Conservation (phyloP, 2,329 filamentous ascomycete genomes). For the Pestalotiopsis sp. region DNA sequence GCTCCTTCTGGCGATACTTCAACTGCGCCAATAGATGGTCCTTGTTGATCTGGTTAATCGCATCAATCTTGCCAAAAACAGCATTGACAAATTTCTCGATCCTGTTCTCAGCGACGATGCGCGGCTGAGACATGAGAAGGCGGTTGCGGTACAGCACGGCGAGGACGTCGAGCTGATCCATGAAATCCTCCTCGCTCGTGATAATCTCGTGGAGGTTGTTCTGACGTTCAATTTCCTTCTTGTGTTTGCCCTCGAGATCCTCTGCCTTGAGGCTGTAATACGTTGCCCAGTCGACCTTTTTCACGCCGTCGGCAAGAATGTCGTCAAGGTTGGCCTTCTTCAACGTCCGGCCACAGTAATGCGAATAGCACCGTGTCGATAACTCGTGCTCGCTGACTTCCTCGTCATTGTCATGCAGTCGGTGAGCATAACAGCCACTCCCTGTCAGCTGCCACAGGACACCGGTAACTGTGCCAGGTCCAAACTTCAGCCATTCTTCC, state of each 20-base stretch:
- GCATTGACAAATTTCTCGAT: constrained; percentile 78
- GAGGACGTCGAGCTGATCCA: constrained; percentile 86
- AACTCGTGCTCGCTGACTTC: constrained; percentile 46
- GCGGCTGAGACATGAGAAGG: constrained; percentile 71
- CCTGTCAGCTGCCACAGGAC: constrained; percentile 94
- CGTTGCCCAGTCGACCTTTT: constrained; percentile 82
- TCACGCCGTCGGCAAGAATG: constrained; percentile 68
- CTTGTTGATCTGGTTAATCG: constrained; percentile 88
- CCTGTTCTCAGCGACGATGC: constrained; percentile 79
- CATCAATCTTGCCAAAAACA: constrained; percentile 90
- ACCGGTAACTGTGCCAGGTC: constrained; percentile 77
- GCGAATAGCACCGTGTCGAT: constrained; percentile 83
- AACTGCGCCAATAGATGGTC: constrained; percentile 90
- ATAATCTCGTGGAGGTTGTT: constrained; percentile 96
- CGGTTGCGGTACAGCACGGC: constrained; percentile 84
- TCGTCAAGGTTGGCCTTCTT: constrained; percentile 91
- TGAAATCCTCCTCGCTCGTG: constrained; percentile 87
- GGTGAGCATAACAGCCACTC: constrained; percentile 86
- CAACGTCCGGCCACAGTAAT: constrained; percentile 90
- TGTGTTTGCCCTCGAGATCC: constrained; percentile 69
- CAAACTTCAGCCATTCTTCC: constrained; percentile 98
- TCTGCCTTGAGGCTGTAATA: constrained; percentile 86
- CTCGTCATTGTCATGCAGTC: constrained; percentile 68
- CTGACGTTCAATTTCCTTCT: constrained; percentile 90
- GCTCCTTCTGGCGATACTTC: constrained; percentile 95